These are phyloP conservation scores for Raffaelea albimanens DNA, from an alignment of 2,329 filamentous ascomycete genomes.

Conservation along the genomic window DNA sequence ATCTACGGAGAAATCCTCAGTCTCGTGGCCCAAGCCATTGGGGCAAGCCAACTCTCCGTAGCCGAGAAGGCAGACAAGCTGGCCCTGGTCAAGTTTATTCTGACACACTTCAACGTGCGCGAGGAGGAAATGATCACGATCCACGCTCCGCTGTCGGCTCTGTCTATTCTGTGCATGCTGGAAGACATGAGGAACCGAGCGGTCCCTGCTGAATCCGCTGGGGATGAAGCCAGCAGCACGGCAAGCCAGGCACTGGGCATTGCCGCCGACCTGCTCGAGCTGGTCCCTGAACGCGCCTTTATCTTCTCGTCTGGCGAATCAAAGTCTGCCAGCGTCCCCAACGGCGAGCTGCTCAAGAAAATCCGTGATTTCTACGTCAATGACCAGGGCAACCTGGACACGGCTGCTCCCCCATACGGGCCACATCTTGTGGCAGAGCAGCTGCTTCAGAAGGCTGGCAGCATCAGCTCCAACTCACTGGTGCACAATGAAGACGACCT, in stretches of 20 bases:
- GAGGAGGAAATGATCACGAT: slow-evolving; percentile 92
- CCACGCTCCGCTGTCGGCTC: slow-evolving; percentile 68
- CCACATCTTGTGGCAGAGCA: slow-evolving; percentile 48
- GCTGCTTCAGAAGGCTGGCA: slow-evolving; percentile 51
- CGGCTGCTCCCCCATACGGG: slow-evolving; percentile 48
- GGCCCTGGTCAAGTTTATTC: slow-evolving; percentile 68
- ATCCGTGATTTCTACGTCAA: slow-evolving; percentile 59
- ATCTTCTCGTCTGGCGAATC: slow-evolving; percentile 19
- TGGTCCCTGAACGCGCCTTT: slow-evolving; percentile 58
- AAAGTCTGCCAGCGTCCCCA: slow-evolving; percentile 18
- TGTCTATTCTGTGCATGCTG: slow-evolving; percentile 56
- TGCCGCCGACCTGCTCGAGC: slow-evolving; percentile 47
- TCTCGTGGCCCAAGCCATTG: slow-evolving; percentile 53
- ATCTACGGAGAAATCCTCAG: slow-evolving; percentile 79
- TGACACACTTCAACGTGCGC: slow-evolving; percentile 80
- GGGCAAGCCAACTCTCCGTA: slow-evolving; percentile 30
- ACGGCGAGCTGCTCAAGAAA: slow-evolving; percentile 46
- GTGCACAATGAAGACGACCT: slow-evolving; percentile 35
- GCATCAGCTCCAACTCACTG: slow-evolving; percentile 39
- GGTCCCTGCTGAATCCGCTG: slow-evolving; percentile 6
- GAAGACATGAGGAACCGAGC: slow-evolving; percentile 38
- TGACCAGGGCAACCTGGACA: slow-evolving; percentile 61
- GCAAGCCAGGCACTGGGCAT: slow-evolving; percentile 33
- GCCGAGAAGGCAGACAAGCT: slow-evolving; percentile 53
- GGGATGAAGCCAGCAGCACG: slow-evolving; percentile 11